Base-by-base conservation (phyloP, 805 yeast genomes). In the Ogataea angusta region DNA sequence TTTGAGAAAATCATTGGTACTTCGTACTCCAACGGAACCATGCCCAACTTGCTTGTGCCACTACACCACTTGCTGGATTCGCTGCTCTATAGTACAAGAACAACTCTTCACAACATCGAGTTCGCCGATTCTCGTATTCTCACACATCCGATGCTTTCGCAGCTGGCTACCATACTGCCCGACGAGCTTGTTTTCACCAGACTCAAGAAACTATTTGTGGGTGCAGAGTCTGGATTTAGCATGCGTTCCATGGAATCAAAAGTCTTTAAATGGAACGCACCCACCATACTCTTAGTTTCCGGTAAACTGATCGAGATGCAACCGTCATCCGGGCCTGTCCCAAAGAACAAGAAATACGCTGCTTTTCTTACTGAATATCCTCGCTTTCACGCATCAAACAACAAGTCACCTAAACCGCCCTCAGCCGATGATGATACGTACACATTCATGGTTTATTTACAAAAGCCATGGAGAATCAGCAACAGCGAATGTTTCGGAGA, bases 191-290 rank as follows among this genome's bases (percentile, higher is more conserved):
- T 77, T 0, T 66, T 65, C 16, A 64, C 74, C 4, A 71, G 75
- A 30, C 55, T 85, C 38, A 68, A 77, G 31, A 78, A 77, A 50
- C 70, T 90, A 9, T 90, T 82, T 52, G 68, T 73, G 7, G 96
- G 95, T 0, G 66, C 87, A 8, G 82, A 77, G 34, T 69, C 80
- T 36, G 98, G 98, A 2, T 91, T 85, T 58, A 86, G 96, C 0
- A 86, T 90, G 74, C 67, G 95, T 22, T 83, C 96, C 0, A 73
- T 91, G 43, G 96, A 90, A 62, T 75, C 82, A 41, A 86, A 82
- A 47, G 84, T 83, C 0, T 78, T 87, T 67, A 87, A 89, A 52
- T 91, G 97, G 96, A 80, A 77, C 51, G 93, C 95, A 0, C 95
- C 96, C 0, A 77, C 95, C 0, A 58, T 91, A 1, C 49, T 90